Percentiles rank a stretch among this genome's conserved stretches.
Evolutionary conservation across 2,329 filamentous ascomycete species (phyloP).

Genomic region (Aotearoamyces nothofagi): DNA sequence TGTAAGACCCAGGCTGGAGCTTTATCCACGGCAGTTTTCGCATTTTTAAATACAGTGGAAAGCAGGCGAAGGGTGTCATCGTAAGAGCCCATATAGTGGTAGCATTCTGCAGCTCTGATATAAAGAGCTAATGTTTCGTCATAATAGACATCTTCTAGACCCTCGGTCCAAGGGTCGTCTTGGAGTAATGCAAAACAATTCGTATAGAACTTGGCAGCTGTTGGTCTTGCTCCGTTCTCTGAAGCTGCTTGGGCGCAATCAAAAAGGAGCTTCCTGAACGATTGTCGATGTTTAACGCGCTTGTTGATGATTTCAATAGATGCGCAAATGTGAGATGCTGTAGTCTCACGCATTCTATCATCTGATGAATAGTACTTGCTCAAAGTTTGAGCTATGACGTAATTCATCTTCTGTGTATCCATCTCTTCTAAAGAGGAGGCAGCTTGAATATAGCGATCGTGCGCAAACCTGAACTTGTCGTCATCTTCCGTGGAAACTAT

Average conservation of each 20-base stretch:
- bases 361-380: conserved; percentile 54
- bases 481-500: conserved; percentile 72
- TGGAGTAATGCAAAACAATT: conserved; percentile 69
- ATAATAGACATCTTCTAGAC: conserved; percentile 59
- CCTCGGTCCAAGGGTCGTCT: conserved; percentile 60
- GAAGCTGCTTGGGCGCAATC: conserved; percentile 65
- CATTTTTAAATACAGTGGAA: conserved; percentile 51
- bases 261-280: conserved; percentile 57
- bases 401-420: conserved; percentile 71
- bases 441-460: conserved; percentile 75
- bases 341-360: conserved; percentile 49
- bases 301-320: conserved; percentile 60
- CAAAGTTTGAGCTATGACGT: conserved; percentile 69
- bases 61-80: conserved; percentile 54
- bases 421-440: conserved; percentile 55
- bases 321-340: conserved; percentile 69
- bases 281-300: conserved; percentile 40
- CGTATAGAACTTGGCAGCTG: conserved; percentile 69
- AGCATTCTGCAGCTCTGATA: conserved; percentile 68
- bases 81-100: conserved; percentile 63
- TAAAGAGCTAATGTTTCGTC: conserved; percentile 73
- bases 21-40: conserved; percentile 61
- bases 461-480: conserved; percentile 74
- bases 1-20: conserved; percentile 73
- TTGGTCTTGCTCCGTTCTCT: conserved; percentile 70